Conservation (phyloP, 495 filamentous ascomycete species). For the Poronia punctata region DNA sequence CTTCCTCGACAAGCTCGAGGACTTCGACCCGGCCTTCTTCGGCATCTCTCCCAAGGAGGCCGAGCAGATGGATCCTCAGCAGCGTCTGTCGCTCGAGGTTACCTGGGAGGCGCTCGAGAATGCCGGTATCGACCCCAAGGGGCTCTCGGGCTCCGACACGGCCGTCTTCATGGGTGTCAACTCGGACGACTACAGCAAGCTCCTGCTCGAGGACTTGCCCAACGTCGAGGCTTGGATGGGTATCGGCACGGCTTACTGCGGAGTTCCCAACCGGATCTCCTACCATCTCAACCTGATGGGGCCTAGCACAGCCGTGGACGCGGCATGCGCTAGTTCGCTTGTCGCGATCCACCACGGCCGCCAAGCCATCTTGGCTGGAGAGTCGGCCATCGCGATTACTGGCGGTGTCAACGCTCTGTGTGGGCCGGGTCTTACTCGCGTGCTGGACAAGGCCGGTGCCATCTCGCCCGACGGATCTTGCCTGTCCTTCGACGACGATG, state of each 20-base stretch:
- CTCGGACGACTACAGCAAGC: slow-evolving; percentile 31
- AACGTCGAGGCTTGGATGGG: slow-evolving; percentile 28
- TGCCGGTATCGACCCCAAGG: slow-evolving; percentile 30
- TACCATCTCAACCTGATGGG: slow-evolving; percentile 45
- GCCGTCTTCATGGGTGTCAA: slow-evolving; percentile 30
- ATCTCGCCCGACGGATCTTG: slow-evolving; percentile 31
- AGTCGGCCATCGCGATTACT: slow-evolving; percentile 31
- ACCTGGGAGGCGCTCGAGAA: slow-evolving; percentile 47
- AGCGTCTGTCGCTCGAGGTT: slow-evolving; percentile 37
- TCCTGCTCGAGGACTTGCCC: slow-evolving; percentile 30
- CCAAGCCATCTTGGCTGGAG: slow-evolving; percentile 29
- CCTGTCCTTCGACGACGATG: slow-evolving; percentile 35
- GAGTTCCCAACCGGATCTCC: slow-evolving; percentile 39
- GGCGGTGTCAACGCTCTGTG: slow-evolving; percentile 27
- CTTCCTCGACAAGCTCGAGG: slow-evolving; percentile 27
- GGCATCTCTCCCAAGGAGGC: slow-evolving; percentile 28
- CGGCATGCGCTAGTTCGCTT: slow-evolving; percentile 40
- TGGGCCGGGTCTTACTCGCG: slow-evolving; percentile 1
- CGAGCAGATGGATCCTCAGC: slow-evolving; percentile 24
- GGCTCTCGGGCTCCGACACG: slow-evolving; percentile 27
- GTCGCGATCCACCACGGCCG: slow-evolving; percentile 33
- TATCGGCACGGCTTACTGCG: slow-evolving; percentile 28
- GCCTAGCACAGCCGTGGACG: slow-evolving; percentile 41
- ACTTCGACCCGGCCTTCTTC: slow-evolving; percentile 31
- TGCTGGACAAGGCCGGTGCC: slow-evolving; percentile 26